Conservation (phyloP, 2,329 filamentous ascomycete species). For the Chrysosporium queenslandicum region DNA sequence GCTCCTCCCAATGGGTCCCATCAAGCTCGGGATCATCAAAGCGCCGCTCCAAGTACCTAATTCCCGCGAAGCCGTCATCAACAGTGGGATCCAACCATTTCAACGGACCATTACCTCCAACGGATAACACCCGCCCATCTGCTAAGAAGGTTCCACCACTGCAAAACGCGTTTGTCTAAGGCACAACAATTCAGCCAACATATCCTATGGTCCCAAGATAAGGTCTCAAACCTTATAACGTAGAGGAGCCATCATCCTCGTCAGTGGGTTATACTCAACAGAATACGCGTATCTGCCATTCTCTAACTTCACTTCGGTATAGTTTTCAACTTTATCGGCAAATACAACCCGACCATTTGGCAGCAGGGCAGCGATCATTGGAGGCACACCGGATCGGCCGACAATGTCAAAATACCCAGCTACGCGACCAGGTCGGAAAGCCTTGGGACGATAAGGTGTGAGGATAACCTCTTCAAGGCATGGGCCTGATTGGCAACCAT, state of each 20-base stretch:
- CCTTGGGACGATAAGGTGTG: slow-evolving; percentile 2
- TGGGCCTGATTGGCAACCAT: slow-evolving; percentile 48
- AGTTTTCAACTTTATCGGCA: slow-evolving; percentile 55
- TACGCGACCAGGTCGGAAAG: slow-evolving; percentile 23
- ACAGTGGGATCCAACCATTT: slow-evolving; percentile 49
- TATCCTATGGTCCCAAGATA: not conserved
- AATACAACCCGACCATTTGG: slow-evolving; percentile 51
- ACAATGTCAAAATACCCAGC: slow-evolving; percentile 42
- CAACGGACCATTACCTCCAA: slow-evolving; percentile 51
- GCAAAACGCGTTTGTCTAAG: slow-evolving; percentile 51
- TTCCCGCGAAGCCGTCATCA: slow-evolving; percentile 48
- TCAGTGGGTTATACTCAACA: slow-evolving; percentile 48
- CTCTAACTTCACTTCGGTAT: slow-evolving; percentile 46
- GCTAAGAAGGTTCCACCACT: slow-evolving; percentile 50
- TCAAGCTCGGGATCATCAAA: slow-evolving; percentile 37
- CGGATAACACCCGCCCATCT: slow-evolving; percentile 45
- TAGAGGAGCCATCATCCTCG: slow-evolving; percentile 40
- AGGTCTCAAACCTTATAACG: slow-evolving; percentile 33
- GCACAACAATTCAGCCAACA: slow-evolving; percentile 11
- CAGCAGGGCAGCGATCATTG: slow-evolving; percentile 53
- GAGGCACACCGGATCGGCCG: slow-evolving; percentile 51
- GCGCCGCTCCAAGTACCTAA: slow-evolving; percentile 46
- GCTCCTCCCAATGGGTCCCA: slow-evolving; percentile 46
- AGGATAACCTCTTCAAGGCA: slow-evolving; percentile 26
- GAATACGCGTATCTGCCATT: slow-evolving; percentile 52